Percentiles rank a stretch among this genome's conserved stretches.
phyloP scores from a whole-genome alignment of 371 early-diverging fungal species.

The Phascolomyces articulosus region DNA sequence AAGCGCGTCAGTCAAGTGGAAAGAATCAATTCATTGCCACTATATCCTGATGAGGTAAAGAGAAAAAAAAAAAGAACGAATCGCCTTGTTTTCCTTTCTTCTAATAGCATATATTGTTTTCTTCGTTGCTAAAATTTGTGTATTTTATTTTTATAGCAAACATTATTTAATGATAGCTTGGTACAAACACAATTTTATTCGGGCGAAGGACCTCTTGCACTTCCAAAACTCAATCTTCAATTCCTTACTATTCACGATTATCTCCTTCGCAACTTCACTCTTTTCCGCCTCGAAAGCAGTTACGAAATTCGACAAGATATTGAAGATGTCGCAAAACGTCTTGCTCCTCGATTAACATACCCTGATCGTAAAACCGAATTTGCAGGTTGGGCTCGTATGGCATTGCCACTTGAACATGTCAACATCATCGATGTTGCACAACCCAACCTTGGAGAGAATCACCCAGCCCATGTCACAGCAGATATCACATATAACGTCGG shows the following conservation, averaged over 20 bases:
- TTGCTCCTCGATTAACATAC: slow-evolving; percentile 70
- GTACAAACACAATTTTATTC: slow-evolving; percentile 65
- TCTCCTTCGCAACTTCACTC: slow-evolving; percentile 81
- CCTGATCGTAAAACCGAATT: slow-evolving; percentile 72
- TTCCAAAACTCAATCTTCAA: slow-evolving; percentile 93
- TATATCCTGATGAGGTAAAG: slow-evolving; percentile 83
- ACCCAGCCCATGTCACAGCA: slow-evolving; percentile 77
- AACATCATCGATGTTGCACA: slow-evolving; percentile 74
- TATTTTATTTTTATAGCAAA: slow-evolving; percentile 36
- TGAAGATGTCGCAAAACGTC: slow-evolving; percentile 82
- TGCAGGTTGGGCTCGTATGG: slow-evolving; percentile 94
- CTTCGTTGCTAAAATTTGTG: too few species aligned
- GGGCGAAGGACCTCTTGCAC: slow-evolving; percentile 72
- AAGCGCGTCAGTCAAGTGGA: slow-evolving; percentile 71
- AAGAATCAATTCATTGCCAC: slow-evolving; percentile 66
- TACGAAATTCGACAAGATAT: slow-evolving; percentile 89
- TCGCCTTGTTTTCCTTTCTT: too few species aligned
- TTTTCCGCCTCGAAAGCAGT: slow-evolving; percentile 80
- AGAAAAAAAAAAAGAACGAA: neutral
- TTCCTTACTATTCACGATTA: slow-evolving; percentile 93
- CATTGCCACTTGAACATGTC: slow-evolving; percentile 66
- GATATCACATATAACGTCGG: slow-evolving; percentile 71
- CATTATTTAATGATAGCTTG: slow-evolving; percentile 58
- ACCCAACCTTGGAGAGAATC: slow-evolving; percentile 76
- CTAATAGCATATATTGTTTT: too few species aligned